Conservation (phyloP, 2,329 filamentous ascomycete genomes). For the Aspergillus sp. region DNA sequence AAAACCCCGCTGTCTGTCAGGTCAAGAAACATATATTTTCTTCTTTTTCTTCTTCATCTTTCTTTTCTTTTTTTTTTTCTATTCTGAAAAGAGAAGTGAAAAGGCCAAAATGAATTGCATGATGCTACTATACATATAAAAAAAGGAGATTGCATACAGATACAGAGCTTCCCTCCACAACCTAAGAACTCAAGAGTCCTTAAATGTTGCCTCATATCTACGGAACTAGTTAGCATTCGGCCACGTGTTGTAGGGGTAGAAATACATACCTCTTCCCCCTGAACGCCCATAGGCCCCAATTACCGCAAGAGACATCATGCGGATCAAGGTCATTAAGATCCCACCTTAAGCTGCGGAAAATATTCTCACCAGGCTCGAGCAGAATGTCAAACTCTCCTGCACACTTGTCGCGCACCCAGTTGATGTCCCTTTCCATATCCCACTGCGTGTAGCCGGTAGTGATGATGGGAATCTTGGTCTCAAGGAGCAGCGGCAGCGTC, state of each 20-base stretch:
- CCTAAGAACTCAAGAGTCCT: slow-evolving; percentile 18
- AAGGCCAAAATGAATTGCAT: not conserved
- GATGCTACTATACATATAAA: slow-evolving; percentile 8
- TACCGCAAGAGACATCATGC: slow-evolving; percentile 89
- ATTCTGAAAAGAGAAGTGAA: no score
- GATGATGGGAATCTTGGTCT: slow-evolving; percentile 93
- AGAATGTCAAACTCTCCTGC: slow-evolving; percentile 89
- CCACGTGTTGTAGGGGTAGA: not conserved
- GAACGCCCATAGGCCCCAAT: slow-evolving; percentile 97
- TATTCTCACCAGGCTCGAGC: slow-evolving; percentile 89
- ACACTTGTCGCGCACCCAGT: slow-evolving; percentile 83
- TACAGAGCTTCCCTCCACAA: not conserved
- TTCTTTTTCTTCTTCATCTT: no score
- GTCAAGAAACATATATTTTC: not conserved
- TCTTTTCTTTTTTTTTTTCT: no score
- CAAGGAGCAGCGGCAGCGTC: slow-evolving; percentile 82
- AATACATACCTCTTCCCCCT: slow-evolving; percentile 81
- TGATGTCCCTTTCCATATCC: slow-evolving; percentile 90
- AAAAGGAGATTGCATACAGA: not conserved
- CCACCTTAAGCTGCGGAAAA: slow-evolving; percentile 91
- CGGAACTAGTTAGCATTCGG: not conserved
- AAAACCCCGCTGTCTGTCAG: not conserved
- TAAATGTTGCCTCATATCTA: slow-evolving; percentile 43
- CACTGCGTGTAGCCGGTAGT: slow-evolving; percentile 94
- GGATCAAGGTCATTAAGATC: slow-evolving; percentile 95